Evolutionary conservation across 768 basidiomycete species (phyloP), one percentile per base, ranked within the genome.

Genomic region (Kwoniella shandongensis): DNA sequence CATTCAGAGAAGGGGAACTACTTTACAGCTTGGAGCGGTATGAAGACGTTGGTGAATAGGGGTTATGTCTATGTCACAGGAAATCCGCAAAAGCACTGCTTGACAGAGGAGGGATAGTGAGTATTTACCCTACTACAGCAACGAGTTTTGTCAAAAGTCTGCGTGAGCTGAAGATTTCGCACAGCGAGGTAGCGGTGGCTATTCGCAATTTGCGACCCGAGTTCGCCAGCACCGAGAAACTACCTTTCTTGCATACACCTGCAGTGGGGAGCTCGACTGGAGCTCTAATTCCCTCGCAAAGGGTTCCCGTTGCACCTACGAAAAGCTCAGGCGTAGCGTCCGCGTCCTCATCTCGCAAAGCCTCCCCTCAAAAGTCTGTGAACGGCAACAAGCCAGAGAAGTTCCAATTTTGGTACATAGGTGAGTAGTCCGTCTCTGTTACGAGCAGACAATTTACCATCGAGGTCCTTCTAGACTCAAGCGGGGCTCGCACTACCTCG

Each of bases 41-140:
- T 70, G 66, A 73, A 72, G 58, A 63, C 69, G 7, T 51, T 76
- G 46, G 49, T 69, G 4, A 58, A 55, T 25, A 74, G 66, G 50
- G 67, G 72, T 2, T 70, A 66, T 63, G 67, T 72, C 5, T 74
- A 74, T 39, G 55, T 63, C 5, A 67, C 63, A 25, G 70, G 72
- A 3, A 71, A 66, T 46, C 72, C 72, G 17, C 61, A 69, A 18
- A 71, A 67, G 26, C 66, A 66, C 42, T 69, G 70, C 55, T 64
- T 74, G 57, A 72, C 70, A 10, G 67, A 71, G 44, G 70, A 72
- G 42, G 72, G 72, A 44, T 69, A 71, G 72, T 74, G 51, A 72
- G 72, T 74, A 18, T 22, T n/a, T 22, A n/a, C 3, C 18, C 10
- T 4, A 20, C 17, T 3, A 53, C 27, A 15, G 23, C 25, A 38